Percentiles rank a stretch among this genome's conserved stretches.
These are phyloP conservation scores for Fusarium liriodendri DNA, from an alignment of 2,329 filamentous ascomycete genomes.

Conservation along the genomic window DNA sequence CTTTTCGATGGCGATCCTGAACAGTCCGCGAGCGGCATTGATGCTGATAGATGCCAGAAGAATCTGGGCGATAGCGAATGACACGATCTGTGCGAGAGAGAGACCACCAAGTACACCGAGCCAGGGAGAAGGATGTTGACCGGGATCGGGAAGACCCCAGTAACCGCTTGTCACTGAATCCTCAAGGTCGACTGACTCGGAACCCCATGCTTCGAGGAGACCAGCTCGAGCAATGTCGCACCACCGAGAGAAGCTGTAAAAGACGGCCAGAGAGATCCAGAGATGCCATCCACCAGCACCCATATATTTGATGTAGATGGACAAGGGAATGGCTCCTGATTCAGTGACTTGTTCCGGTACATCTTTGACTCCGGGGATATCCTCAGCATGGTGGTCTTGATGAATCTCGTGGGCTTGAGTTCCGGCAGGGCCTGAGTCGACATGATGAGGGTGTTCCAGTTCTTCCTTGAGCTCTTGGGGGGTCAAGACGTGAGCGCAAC, in stretches of 20 bases:
- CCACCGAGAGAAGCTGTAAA: conserved; percentile 73
- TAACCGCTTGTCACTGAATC: conserved; percentile 15
- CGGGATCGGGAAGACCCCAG: conserved; percentile 68
- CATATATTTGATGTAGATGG: conserved; percentile 88
- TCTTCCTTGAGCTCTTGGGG: conserved; percentile 57
- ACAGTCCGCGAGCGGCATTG: conserved; percentile 79
- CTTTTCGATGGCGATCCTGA: conserved; percentile 75
- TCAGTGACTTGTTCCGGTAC: conserved; percentile 49
- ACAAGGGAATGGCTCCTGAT: conserved; percentile 78
- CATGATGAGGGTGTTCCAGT: conserved; percentile 52
- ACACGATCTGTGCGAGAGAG: conserved; percentile 68
- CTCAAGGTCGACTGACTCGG: conserved; percentile 56
- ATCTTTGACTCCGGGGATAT: conserved; percentile 32
- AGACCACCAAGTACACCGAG: conserved; percentile 76
- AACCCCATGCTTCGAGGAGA: conserved; percentile 90
- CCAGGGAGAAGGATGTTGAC: conserved; percentile 78
- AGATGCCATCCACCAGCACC: conserved; percentile 80
- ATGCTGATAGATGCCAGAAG: conserved; percentile 84
- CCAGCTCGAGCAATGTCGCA: conserved; percentile 76
- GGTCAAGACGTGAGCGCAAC: conserved; percentile 63
- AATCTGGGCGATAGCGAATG: conserved; percentile 71
- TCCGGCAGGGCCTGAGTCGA: conserved; percentile 18
- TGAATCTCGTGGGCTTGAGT: conserved; percentile 38
- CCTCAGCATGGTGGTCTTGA: conserved; percentile 48
- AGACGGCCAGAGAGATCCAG: conserved; percentile 74